A percentile compares a stretch with the other conserved stretches of the same genome.
Conservation (phyloP, 768 basidiomycete genomes). For the Hysterangium stoloniferum region DNA sequence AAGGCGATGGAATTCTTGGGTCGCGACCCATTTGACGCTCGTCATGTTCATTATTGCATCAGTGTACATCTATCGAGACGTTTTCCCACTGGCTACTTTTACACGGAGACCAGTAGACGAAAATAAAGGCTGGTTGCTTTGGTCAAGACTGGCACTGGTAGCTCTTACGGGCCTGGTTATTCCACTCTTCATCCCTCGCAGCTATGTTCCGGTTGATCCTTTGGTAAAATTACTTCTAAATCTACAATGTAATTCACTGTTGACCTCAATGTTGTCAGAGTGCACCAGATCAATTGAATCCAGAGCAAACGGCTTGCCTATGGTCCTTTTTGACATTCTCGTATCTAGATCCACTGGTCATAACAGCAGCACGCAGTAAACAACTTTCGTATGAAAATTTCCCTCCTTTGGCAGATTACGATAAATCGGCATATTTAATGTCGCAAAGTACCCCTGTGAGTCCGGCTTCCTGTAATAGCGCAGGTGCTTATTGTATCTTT, state of each 20-base stretch:
- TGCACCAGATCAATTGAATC: constrained; percentile 27
- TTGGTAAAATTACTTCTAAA: constrained; percentile 27
- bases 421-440: background rate
- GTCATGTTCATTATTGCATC: background rate
- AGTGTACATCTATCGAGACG: constrained; percentile 18
- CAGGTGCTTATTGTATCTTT: constrained; percentile 19
- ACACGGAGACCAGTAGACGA: constrained; percentile 41
- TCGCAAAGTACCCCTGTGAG: background rate
- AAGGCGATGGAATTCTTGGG: too few relatives aligned
- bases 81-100: constrained; percentile 54
- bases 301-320: constrained; percentile 44
- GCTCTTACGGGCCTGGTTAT: constrained; percentile 37
- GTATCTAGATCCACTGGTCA: constrained; percentile 47
- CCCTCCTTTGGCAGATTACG: constrained; percentile 26
- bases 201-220: constrained; percentile 52
- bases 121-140: constrained; percentile 40
- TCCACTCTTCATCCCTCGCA: constrained; percentile 48
- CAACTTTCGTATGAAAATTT: constrained; percentile 36
- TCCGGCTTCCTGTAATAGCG: constrained; percentile 20
- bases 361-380: constrained; percentile 32
- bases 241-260: background rate
- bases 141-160: constrained; percentile 45
- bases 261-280: constrained; percentile 22
- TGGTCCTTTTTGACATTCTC: constrained; percentile 36
- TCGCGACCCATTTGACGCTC: constrained; percentile 5